Evolutionary conservation across 2,329 filamentous ascomycete genomes (phyloP), one percentile per base, ranked within the genome.

Genomic region (Pseudopithomyces chartarum): DNA sequence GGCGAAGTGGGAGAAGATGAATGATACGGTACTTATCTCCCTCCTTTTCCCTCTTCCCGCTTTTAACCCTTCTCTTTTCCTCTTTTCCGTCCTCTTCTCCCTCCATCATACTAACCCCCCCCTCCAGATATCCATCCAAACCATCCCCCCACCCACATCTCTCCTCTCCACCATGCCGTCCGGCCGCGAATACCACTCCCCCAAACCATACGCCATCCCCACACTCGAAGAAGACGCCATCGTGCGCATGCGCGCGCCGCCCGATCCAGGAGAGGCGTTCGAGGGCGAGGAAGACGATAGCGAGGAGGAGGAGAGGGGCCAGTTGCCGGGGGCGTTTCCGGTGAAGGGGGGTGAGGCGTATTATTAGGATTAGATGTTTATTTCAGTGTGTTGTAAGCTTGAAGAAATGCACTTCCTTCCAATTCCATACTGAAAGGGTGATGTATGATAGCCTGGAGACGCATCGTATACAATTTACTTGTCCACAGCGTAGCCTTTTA

Each of bases 1-100:
- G 66, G 84, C 82, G 36, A 97, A 97, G 73, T 97, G 95, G 94
- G 87, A 86, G 59, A 95, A 92, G 78, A 87, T 92, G 76, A 99
- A 99, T 70, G 92, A 97, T 75, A 96, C 91, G 17, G 91, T 96
- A 78, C 74, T 53, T 56, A 20, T 15, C 3, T 47, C 44, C 2
- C 5, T n/a, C 5, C 10, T 17, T 17, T 39, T 13, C 3, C 6
- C 8, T 34, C 11, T 19, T 22, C 12, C 8, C 26, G 5, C 26
- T 29, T 29, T 29, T 29, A 4, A 4, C 26, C 8, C 8, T 29
- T 29, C 13, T 3, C 46, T 34, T 20, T 20, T 32, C 13, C 10
- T 23, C 20, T 45, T 42, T 15, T 19, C 36, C 20, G 55, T 13
- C 39, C 2, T 13, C 11, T 11, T 8, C 32, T 23, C 17, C 8